phyloP scores from a whole-genome alignment of 306 rosid genomes.

The Erythrophleum fordii region DNA sequence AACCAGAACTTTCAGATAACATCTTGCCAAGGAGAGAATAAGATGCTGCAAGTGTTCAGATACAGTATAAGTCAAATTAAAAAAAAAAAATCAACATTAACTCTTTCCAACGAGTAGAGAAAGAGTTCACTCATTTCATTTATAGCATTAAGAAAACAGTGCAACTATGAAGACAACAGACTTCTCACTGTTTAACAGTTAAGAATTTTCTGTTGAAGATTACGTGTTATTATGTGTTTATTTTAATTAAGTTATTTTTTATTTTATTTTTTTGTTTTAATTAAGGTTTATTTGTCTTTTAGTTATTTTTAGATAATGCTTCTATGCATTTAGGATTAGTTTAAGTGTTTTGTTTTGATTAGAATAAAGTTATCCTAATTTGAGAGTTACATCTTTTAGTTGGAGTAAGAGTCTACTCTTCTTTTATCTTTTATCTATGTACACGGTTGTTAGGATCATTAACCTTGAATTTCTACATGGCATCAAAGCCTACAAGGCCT shows the following conservation, averaged over 20 bases:
- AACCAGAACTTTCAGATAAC: background rate
- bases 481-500: too few species aligned
- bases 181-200: background rate
- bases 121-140: background rate
- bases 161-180: slow-evolving; percentile 18
- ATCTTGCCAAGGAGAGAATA: background rate
- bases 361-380: background rate
- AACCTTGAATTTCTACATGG: too few species aligned
- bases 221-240: background rate
- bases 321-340: background rate
- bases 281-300: background rate
- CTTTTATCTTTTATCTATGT: background rate
- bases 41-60: slow-evolving; percentile 27
- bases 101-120: background rate
- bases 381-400: background rate
- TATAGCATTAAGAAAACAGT: background rate
- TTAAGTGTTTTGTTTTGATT: background rate
- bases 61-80: slow-evolving; percentile 20
- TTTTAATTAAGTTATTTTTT: background rate
- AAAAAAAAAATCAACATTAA: background rate
- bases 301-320: background rate
- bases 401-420: background rate
- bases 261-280: background rate
- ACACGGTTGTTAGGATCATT: background rate
- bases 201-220: background rate